Percentiles rank a stretch among this genome's conserved stretches.
These are phyloP conservation scores for Kwoniella botswanensis DNA, from an alignment of 768 basidiomycete genomes.

Conservation along the genomic window DNA sequence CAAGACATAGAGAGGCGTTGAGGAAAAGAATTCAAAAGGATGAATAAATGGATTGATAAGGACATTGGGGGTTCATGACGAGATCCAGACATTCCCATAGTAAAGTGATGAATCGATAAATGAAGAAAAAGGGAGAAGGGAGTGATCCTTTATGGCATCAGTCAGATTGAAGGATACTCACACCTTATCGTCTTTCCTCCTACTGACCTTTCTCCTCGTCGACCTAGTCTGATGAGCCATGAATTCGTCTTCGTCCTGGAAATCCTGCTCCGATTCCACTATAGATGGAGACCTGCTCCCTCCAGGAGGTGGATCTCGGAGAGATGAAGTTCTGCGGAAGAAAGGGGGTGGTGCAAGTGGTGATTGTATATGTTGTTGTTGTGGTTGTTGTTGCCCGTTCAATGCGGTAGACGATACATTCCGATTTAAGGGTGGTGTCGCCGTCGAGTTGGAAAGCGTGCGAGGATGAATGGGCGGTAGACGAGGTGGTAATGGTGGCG, in stretches of 20 bases:
- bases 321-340: constrained; percentile 24
- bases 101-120: too few relatives aligned
- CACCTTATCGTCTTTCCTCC: constrained; percentile 22
- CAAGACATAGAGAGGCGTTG: too few relatives aligned
- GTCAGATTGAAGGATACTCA: constrained; percentile 1
- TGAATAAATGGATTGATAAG: too few relatives aligned
- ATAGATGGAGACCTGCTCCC: constrained; percentile 19
- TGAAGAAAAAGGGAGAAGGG: too few relatives aligned
- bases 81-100: too few relatives aligned
- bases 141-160: background rate
- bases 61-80: too few relatives aligned
- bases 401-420: background rate
- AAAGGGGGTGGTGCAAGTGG: constrained; percentile 22
- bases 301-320: constrained; percentile 26
- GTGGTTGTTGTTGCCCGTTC: background rate
- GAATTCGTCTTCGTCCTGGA: constrained; percentile 33
- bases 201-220: constrained; percentile 15
- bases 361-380: constrained; percentile 6
- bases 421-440: background rate
- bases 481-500: constrained; percentile 17
- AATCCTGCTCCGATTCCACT: constrained; percentile 10
- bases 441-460: constrained; percentile 2
- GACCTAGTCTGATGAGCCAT: constrained; percentile 38
- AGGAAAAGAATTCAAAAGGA: too few relatives aligned
- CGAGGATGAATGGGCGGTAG: constrained; percentile 5